A percentile compares a stretch with the other conserved stretches of the same genome.
Conservation (phyloP, 352 stramenopile genomes). For the Pythium vanterpoolii region DNA sequence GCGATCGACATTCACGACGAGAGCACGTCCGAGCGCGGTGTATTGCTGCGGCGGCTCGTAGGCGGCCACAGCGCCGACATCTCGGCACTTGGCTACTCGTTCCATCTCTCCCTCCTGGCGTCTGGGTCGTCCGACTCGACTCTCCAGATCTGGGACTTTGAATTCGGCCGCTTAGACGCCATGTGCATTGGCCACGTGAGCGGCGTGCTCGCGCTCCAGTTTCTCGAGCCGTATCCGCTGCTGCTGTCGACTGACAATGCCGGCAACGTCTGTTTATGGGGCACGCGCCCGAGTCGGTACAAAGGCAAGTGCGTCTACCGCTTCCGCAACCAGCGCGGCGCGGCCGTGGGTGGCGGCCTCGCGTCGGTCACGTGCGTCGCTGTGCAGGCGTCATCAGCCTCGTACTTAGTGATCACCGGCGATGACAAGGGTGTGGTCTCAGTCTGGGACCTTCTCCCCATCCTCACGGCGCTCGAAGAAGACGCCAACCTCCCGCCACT, state of each 20-base stretch:
- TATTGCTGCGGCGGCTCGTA: constrained; percentile 69
- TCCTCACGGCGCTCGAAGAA: constrained; percentile 53
- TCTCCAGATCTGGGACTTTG: constrained; percentile 86
- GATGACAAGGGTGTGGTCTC: constrained; percentile 77
- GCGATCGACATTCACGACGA: constrained; percentile 85
- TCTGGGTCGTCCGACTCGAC: constrained; percentile 65
- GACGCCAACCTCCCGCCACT: constrained; percentile 43
- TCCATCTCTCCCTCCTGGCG: constrained; percentile 70
- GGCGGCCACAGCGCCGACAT: constrained; percentile 79
- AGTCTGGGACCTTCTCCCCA: constrained; percentile 66
- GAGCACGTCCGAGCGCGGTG: constrained; percentile 70
- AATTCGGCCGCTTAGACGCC: constrained; percentile 78
- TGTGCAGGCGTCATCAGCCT: constrained; percentile 30
- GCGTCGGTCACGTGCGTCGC: constrained; percentile 49
- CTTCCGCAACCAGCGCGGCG: constrained; percentile 55
- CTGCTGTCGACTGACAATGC: constrained; percentile 64
- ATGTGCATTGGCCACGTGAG: constrained; percentile 74
- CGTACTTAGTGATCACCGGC: constrained; percentile 58
- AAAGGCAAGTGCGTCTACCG: constrained; percentile 77
- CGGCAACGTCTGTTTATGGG: constrained; percentile 79
- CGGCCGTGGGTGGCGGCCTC: constrained; percentile 28
- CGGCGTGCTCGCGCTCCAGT: constrained; percentile 58
- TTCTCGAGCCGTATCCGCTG: constrained; percentile 71
- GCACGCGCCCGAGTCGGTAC: constrained; percentile 52
- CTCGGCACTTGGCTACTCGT: constrained; percentile 70